Evolutionary conservation across 768 basidiomycete genomes (phyloP).

Genomic region (Lactifluus pinguis): DNA sequence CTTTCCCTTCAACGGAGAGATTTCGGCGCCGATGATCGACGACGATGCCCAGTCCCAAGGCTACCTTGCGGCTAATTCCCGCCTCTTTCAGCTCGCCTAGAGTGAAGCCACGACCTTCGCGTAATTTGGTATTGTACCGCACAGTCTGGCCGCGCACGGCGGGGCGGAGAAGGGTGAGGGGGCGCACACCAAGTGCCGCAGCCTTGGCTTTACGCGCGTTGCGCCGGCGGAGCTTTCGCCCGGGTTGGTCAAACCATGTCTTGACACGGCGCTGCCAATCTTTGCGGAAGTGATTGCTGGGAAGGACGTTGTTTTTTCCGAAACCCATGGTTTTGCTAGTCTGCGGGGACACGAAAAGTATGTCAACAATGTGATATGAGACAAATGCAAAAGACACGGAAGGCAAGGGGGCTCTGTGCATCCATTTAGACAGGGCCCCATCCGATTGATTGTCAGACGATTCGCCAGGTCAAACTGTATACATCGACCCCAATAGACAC

Average conservation of each 20-base stretch:
- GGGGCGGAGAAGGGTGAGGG: slow-evolving; percentile 84
- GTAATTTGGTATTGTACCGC: slow-evolving; percentile 96
- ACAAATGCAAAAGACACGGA: background rate
- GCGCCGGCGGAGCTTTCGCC: slow-evolving; percentile 92
- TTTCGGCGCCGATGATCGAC: slow-evolving; percentile 97
- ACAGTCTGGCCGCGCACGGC: slow-evolving; percentile 95
- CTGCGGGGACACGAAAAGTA: slow-evolving; percentile 25
- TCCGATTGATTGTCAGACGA: slow-evolving; percentile 15
- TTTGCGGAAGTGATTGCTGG: slow-evolving; percentile 94
- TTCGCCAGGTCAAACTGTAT: background rate
- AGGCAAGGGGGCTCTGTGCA: background rate
- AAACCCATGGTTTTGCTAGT: slow-evolving; percentile 59
- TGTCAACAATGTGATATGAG: slow-evolving; percentile 14
- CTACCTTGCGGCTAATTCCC: slow-evolving; percentile 89
- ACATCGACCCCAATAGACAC: background rate
- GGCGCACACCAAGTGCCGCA: slow-evolving; percentile 83
- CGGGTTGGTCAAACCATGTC: slow-evolving; percentile 99
- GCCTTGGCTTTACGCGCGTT: slow-evolving; percentile 88
- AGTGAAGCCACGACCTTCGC: slow-evolving; percentile 96
- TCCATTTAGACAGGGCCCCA: slow-evolving; percentile 8
- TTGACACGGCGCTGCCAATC: slow-evolving; percentile 96
- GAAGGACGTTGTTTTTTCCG: slow-evolving; percentile 82
- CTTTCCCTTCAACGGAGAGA: slow-evolving; percentile 93
- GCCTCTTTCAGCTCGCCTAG: slow-evolving; percentile 91
- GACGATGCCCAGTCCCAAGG: slow-evolving; percentile 84